phyloP scores from a whole-genome alignment of 345 rosid species.

The Citrus australasica region DNA sequence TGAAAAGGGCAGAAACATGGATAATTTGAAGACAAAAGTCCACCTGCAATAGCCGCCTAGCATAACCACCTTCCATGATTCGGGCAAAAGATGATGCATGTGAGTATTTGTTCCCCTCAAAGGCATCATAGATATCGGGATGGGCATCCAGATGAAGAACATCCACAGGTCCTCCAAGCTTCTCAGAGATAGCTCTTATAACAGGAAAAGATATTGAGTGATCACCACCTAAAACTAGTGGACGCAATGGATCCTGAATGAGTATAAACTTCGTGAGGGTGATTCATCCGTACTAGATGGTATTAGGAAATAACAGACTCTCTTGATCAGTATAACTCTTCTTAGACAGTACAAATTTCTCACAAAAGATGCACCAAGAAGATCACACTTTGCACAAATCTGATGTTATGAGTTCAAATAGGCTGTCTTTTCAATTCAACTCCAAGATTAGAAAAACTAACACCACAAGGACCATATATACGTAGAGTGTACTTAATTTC shows the following conservation, averaged over 20 bases:
- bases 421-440: not conserved
- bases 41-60: conserved; percentile 87
- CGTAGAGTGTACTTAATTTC: not conserved
- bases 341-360: not conserved
- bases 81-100: conserved; percentile 99
- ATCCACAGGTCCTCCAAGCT: conserved; percentile 96
- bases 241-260: conserved; percentile 76
- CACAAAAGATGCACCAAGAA: not conserved
- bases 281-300: not conserved
- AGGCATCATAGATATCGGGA: conserved; percentile 85
- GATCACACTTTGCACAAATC: not conserved
- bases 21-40: conserved; percentile 3
- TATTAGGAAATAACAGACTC: not conserved
- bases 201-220: conserved; percentile 94
- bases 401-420: not conserved
- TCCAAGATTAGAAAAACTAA: not conserved
- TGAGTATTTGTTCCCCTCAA: conserved; percentile 90
- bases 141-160: conserved; percentile 99
- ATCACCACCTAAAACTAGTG: conserved; percentile 92
- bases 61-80: conserved; percentile 98
- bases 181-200: conserved; percentile 89
- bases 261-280: not conserved
- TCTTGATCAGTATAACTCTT: not conserved
- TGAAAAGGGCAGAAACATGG: not conserved
- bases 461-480: not conserved